Evolutionary conservation across 2,329 filamentous ascomycete species (phyloP).

Genomic region (Calonectria montana): DNA sequence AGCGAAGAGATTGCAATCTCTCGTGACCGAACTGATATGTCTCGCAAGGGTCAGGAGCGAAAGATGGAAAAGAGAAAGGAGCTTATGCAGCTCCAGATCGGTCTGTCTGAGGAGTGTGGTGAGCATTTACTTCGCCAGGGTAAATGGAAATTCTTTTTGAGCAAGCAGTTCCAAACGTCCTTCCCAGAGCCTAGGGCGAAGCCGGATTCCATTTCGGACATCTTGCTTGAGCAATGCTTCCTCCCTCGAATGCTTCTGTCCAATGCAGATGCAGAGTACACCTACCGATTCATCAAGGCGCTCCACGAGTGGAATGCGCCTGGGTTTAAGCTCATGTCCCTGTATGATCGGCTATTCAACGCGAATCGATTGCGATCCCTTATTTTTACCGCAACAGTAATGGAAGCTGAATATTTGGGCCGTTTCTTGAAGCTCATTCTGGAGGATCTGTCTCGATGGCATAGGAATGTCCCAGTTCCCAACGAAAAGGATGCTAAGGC

Average conservation of each 20-base stretch:
- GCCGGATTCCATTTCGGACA: conserved; percentile 75
- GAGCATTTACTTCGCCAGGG: conserved; percentile 75
- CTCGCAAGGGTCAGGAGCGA: conserved; percentile 74
- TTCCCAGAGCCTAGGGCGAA: conserved; percentile 76
- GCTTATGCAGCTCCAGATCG: conserved; percentile 75
- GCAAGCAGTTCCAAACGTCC: conserved; percentile 81
- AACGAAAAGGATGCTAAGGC: conserved; percentile 47
- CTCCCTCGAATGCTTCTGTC: conserved; percentile 89
- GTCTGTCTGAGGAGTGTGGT: conserved; percentile 79
- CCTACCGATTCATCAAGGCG: conserved; percentile 86
- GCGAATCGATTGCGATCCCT: conserved; percentile 83
- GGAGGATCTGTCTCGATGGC: conserved; percentile 85
- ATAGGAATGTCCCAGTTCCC: conserved; percentile 74
- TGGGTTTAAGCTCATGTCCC: conserved; percentile 85
- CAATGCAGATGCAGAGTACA: conserved; percentile 88
- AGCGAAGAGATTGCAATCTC: conserved; percentile 75
- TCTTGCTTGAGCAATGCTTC: conserved; percentile 89
- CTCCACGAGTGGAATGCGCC: conserved; percentile 87
- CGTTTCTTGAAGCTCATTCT: conserved; percentile 88
- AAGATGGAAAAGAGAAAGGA: conserved; percentile 72
- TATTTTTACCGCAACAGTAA: conserved; percentile 89
- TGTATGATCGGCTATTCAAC: conserved; percentile 87
- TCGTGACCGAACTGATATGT: conserved; percentile 79
- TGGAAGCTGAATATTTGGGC: conserved; percentile 93
- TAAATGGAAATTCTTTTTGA: conserved; percentile 75